A percentile compares a stretch with the other conserved stretches of the same genome.
These are phyloP conservation scores for Shiraia bambusicola DNA, from an alignment of 2,329 filamentous ascomycete species.

Conservation along the genomic window DNA sequence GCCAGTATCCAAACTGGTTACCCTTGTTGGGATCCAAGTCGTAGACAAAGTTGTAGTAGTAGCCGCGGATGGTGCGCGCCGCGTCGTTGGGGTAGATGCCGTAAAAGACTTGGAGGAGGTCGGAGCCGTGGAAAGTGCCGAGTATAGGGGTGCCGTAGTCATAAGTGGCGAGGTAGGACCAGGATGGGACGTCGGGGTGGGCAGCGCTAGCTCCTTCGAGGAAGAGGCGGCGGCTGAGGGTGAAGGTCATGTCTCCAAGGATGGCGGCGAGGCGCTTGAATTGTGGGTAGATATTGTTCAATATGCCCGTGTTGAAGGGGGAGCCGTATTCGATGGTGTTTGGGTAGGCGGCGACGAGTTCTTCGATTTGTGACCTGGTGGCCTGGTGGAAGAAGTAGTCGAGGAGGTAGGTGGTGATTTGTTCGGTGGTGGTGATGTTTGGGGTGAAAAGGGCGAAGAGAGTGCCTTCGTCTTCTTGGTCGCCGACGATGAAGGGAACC, in stretches of 20 bases:
- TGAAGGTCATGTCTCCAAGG: slow-evolving; percentile 75
- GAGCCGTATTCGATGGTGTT: slow-evolving; percentile 60
- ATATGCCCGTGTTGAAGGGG: slow-evolving; percentile 67
- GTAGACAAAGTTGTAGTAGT: slow-evolving; percentile 73
- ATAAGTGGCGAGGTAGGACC: slow-evolving; percentile 76
- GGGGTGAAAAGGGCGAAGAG: slow-evolving; percentile 69
- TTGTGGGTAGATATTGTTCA: slow-evolving; percentile 74
- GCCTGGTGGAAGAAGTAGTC: slow-evolving; percentile 63
- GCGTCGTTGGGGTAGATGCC: slow-evolving; percentile 65
- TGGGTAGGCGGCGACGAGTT: slow-evolving; percentile 64
- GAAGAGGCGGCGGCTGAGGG: slow-evolving; percentile 66
- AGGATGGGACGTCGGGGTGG: slow-evolving; percentile 62
- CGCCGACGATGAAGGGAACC: slow-evolving; percentile 67
- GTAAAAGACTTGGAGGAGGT: slow-evolving; percentile 69
- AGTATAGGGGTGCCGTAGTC: slow-evolving; percentile 69
- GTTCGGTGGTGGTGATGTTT: slow-evolving; percentile 64
- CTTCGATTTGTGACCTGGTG: slow-evolving; percentile 52
- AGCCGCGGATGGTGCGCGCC: slow-evolving; percentile 61
- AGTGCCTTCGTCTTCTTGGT: slow-evolving; percentile 80
- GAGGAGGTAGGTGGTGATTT: slow-evolving; percentile 64
- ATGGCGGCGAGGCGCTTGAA: slow-evolving; percentile 77
- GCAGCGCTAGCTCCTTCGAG: slow-evolving; percentile 51
- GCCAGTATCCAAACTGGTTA: slow-evolving; percentile 52
- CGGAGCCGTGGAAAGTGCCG: slow-evolving; percentile 74
- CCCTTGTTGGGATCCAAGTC: slow-evolving; percentile 68